These are phyloP conservation scores for Skeletonema grethae DNA, from an alignment of 108 stramenopile species.

Conservation along the genomic window DNA sequence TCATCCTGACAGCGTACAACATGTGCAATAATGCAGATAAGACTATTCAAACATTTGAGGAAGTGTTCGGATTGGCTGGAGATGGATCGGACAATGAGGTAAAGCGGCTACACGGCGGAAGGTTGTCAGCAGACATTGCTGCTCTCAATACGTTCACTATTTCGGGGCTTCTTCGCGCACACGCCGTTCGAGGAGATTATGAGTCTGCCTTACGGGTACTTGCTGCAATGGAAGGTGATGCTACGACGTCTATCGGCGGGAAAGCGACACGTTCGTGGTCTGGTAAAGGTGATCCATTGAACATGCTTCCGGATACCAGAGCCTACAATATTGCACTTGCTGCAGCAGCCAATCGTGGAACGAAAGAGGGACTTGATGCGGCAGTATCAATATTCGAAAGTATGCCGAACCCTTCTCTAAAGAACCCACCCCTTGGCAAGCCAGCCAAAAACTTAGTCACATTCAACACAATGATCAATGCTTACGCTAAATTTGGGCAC, in stretches of 20 bases:
- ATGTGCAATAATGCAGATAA: conserved; percentile 61
- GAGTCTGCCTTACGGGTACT: conserved; percentile 63
- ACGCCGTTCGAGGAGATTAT: conserved; percentile 66
- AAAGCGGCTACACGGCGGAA: conserved; percentile 25
- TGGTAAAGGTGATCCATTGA: conserved; percentile 57
- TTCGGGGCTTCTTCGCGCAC: conserved; percentile 73
- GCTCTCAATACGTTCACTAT: conserved; percentile 77
- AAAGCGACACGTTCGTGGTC: conserved; percentile 64
- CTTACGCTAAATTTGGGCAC: conserved; percentile 54
- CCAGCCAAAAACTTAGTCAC: conserved; percentile 68
- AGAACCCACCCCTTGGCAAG: conserved; percentile 40
- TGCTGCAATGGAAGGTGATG: conserved; percentile 73
- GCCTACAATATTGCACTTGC: conserved; percentile 82
- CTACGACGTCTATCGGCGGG: conserved; percentile 47
- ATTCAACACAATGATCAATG: conserved; percentile 82
- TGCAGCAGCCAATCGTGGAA: conserved; percentile 65
- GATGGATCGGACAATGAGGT: conserved; percentile 61
- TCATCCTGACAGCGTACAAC: conserved; percentile 78
- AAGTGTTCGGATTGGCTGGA: conserved; percentile 62
- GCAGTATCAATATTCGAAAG: conserved; percentile 68
- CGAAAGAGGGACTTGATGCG: conserved; percentile 52
- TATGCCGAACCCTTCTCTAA: conserved; percentile 50
- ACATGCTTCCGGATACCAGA: conserved; percentile 69
- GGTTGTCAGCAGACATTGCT: conserved; percentile 48
- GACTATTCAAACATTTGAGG: conserved; percentile 78